A percentile compares a stretch with the other conserved stretches of the same genome.
phyloP scores from a whole-genome alignment of 106 monocot genomes.

The Xerophyta viscosa region DNA sequence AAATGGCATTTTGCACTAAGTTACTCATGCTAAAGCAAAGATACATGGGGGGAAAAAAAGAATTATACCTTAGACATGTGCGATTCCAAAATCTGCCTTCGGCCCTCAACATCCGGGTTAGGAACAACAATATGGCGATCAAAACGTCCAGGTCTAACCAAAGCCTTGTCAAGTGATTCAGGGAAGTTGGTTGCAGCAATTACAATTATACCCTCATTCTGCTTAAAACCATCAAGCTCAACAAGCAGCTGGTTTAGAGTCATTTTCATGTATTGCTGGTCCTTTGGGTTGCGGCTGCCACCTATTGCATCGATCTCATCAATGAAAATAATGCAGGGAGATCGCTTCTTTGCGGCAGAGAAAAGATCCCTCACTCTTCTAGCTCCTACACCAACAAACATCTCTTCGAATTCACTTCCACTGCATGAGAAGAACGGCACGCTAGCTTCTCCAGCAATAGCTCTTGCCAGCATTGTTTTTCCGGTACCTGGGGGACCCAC shows the following conservation, averaged over 20 bases:
- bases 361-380: conserved; percentile 92
- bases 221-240: conserved; percentile 98
- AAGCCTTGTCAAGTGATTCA: conserved; percentile 91
- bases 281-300: conserved; percentile 97
- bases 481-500: conserved; percentile 99
- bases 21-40: too few species aligned
- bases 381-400: conserved; percentile 99
- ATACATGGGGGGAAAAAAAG: conserved; percentile 1
- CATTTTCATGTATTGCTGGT: conserved; percentile 99
- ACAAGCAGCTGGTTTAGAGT: conserved; percentile 94
- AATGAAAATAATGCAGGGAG: conserved; percentile 97
- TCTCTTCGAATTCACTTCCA: conserved; percentile 99
- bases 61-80: conserved; percentile 96
- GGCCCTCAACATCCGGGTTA: conserved; percentile 95
- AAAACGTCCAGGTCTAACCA: conserved; percentile 94
- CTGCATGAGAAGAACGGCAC: conserved; percentile 99
- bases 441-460: conserved; percentile 97
- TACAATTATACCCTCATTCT: conserved; percentile 98
- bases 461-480: conserved; percentile 98
- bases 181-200: conserved; percentile 99
- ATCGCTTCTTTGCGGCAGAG: conserved; percentile 84
- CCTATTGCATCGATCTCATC: conserved; percentile 99
- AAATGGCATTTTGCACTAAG: too few species aligned
- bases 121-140: conserved; percentile 97
- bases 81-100: conserved; percentile 82